phyloP scores from a whole-genome alignment of 306 rosid genomes.

The Trifolium subterraneum region DNA sequence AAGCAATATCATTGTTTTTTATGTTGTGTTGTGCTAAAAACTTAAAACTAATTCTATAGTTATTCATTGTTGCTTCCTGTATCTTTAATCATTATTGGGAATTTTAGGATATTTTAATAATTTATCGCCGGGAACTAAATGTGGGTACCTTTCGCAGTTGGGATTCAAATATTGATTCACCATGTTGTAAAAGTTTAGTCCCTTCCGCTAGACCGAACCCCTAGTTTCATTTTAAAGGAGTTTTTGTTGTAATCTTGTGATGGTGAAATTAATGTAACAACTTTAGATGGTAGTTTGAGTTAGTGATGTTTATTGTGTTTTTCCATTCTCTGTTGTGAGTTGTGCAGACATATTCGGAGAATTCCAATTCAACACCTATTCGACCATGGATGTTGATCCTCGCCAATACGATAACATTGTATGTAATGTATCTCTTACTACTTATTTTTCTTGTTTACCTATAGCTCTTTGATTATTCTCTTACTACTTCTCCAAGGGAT shows the following conservation, averaged over 20 bases:
- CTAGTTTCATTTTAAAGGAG: too few species aligned
- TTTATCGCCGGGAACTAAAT: neutral
- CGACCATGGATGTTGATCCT: conserved; percentile 74
- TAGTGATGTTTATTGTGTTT: neutral
- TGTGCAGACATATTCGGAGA: neutral
- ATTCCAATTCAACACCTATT: neutral
- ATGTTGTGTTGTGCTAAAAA: neutral
- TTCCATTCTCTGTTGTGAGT: neutral
- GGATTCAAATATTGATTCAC: too few species aligned
- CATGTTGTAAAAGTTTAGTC: neutral
- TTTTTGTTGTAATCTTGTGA: too few species aligned
- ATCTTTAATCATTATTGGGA: too few species aligned
- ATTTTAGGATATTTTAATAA: neutral
- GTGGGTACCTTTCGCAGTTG: neutral
- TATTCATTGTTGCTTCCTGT: too few species aligned
- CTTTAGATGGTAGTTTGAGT: neutral
- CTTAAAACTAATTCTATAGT: too few species aligned
- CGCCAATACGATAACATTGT: conserved; percentile 65
- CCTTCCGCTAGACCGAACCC: neutral
- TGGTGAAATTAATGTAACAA: neutral
- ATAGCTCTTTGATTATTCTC: neutral
- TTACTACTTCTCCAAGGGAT: neutral
- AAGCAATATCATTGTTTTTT: neutral
- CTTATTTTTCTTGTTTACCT: neutral
- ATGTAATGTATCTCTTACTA: conserved; percentile 33